A percentile compares a stretch with the other conserved stretches of the same genome.
phyloP scores from a whole-genome alignment of 768 basidiomycete genomes.

The Mrakia gelida region DNA sequence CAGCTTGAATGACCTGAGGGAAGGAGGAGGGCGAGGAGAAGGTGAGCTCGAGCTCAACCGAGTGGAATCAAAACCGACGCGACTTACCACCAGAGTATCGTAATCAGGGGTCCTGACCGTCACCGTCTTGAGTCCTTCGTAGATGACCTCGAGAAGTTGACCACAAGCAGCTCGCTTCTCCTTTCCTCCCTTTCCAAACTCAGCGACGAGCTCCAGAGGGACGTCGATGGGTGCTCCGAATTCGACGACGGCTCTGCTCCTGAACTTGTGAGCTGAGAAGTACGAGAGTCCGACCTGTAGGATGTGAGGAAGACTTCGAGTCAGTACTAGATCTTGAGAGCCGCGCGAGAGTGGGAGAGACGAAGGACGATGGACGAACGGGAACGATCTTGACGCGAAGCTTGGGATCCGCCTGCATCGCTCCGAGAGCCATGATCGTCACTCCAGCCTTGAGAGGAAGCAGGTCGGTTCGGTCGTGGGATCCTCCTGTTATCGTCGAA shows the following conservation, averaged over 20 bases:
- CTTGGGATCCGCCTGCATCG: constrained; percentile 85
- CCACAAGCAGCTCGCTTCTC: constrained; percentile 86
- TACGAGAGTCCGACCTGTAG: constrained; percentile 51
- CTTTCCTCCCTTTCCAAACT: constrained; percentile 83
- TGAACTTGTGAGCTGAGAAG: constrained; percentile 78
- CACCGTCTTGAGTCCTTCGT: constrained; percentile 89
- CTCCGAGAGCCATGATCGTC: constrained; percentile 94
- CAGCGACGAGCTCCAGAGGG: constrained; percentile 75
- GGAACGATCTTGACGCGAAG: constrained; percentile 81
- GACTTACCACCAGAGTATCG: constrained; percentile 87
- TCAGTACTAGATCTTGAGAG: not conserved
- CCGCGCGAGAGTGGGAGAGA: not conserved
- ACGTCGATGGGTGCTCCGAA: constrained; percentile 89
- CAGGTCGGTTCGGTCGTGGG: constrained; percentile 93
- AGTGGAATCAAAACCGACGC: not conserved
- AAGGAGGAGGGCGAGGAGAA: not conserved
- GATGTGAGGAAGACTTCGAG: not conserved
- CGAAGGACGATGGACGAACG: constrained; percentile 53
- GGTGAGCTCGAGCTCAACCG: too few species aligned
- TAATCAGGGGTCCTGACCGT: constrained; percentile 94
- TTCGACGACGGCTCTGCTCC: constrained; percentile 94
- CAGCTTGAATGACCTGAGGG: constrained; percentile 84
- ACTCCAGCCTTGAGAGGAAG: constrained; percentile 97
- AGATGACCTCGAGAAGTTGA: constrained; percentile 82
- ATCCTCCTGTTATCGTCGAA: constrained; percentile 63